Conservation (phyloP, 257 asterid genomes). For the Lycium ferocissimum region DNA sequence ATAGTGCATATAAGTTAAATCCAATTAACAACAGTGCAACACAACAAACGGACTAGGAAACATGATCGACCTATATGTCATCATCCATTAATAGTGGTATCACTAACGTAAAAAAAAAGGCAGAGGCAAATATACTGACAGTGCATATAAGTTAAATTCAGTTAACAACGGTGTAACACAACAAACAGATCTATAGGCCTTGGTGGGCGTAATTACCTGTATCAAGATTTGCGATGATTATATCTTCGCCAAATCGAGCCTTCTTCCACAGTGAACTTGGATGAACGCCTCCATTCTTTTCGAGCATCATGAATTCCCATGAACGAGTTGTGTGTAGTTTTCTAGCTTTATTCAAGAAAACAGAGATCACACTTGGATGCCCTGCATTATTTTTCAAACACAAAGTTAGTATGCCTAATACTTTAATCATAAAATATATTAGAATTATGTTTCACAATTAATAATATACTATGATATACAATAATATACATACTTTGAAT, state of each 20-base stretch:
- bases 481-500: conserved; percentile 49
- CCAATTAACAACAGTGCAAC: neutral
- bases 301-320: conserved; percentile 74
- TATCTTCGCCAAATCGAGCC: conserved; percentile 65
- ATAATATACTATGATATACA: neutral
- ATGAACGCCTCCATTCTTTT: conserved; percentile 44
- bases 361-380: conserved; percentile 68
- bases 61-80: neutral
- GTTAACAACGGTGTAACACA: neutral
- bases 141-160: neutral
- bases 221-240: conserved; percentile 73
- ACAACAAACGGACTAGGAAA: neutral
- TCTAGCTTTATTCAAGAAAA: conserved; percentile 53
- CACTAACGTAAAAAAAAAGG: neutral
- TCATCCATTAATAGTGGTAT: neutral
- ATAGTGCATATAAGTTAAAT: neutral
- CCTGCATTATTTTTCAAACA: conserved; percentile 33
- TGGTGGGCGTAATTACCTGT: conserved; percentile 47
- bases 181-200: neutral
- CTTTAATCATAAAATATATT: neutral
- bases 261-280: conserved; percentile 58
- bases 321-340: conserved; percentile 77
- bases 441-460: neutral
- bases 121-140: neutral
- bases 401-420: neutral